phyloP scores from a whole-genome alignment of 1,284 basidiomycete species.

The Pterulicium gracile region DNA sequence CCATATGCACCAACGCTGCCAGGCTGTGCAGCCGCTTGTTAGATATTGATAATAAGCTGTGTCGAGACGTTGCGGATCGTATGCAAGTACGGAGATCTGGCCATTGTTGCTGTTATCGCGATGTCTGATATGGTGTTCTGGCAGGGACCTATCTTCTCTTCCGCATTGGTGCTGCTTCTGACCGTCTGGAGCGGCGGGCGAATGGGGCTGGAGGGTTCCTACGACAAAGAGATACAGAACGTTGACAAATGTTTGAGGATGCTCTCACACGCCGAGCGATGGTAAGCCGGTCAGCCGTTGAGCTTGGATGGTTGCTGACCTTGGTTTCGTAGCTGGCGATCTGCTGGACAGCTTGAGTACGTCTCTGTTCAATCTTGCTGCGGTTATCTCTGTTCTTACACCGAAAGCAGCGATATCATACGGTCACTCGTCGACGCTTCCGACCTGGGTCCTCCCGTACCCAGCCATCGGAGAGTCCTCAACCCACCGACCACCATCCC shows the following conservation, averaged over 20 bases:
- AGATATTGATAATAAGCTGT: slow-evolving; percentile 14
- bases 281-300: not conserved
- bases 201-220: slow-evolving; percentile 40
- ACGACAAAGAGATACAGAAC: slow-evolving; percentile 55
- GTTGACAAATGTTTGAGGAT: slow-evolving; percentile 55
- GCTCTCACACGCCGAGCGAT: not conserved
- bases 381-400: too few relatives aligned
- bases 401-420: too few relatives aligned
- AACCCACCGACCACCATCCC: too few relatives aligned
- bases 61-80: not conserved
- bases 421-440: too few relatives aligned
- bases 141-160: slow-evolving; percentile 40
- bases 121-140: too few relatives aligned
- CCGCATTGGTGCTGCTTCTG: slow-evolving; percentile 59
- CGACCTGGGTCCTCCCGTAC: too few relatives aligned
- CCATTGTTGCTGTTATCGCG: too few relatives aligned
- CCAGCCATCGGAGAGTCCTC: too few relatives aligned
- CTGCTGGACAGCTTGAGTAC: not conserved
- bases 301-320: not conserved
- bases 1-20: slow-evolving; percentile 41
- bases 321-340: not conserved
- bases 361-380: too few relatives aligned
- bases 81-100: too few relatives aligned
- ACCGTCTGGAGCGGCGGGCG: slow-evolving; percentile 66
- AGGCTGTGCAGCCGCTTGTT: slow-evolving; percentile 33